These are phyloP conservation scores for Sarocladium strictum DNA, from an alignment of 2,329 filamentous ascomycete genomes.

Conservation along the genomic window DNA sequence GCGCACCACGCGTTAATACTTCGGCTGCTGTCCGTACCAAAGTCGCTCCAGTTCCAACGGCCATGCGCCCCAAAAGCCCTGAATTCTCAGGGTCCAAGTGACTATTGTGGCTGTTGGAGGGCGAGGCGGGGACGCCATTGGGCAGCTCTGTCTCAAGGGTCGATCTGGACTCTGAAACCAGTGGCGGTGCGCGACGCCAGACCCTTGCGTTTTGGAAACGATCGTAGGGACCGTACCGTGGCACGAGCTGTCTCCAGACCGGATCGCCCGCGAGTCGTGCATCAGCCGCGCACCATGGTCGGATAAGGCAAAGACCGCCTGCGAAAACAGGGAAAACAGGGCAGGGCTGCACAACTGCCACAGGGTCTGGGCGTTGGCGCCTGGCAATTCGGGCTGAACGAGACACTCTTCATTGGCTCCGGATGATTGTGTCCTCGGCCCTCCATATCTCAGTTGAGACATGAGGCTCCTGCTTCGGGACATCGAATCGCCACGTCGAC, in stretches of 20 bases:
- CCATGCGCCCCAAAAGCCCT: background rate
- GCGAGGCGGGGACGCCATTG: background rate
- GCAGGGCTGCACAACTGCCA: background rate
- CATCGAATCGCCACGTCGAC: background rate
- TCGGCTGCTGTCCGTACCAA: background rate
- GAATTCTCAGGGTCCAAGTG: background rate
- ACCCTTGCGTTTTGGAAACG: conserved; percentile 1
- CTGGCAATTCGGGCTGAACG: background rate
- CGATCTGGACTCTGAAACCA: conserved; percentile 10
- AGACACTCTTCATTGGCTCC: background rate
- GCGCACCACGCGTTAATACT: background rate
- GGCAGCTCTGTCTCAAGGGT: background rate
- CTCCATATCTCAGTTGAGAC: background rate
- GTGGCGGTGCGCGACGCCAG: conserved; percentile 5
- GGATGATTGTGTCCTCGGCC: background rate
- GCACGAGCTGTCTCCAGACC: conserved; percentile 2
- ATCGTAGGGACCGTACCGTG: background rate
- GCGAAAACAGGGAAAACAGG: conserved; percentile 5
- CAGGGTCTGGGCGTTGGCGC: background rate
- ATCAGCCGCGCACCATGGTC: conserved; percentile 6
- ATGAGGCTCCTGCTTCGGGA: background rate
- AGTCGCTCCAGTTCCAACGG: background rate
- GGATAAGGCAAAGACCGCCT: background rate
- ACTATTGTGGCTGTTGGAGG: background rate
- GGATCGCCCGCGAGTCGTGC: background rate